Conservation (phyloP, 805 yeast species). For the Zygoascus biomembranicola region DNA sequence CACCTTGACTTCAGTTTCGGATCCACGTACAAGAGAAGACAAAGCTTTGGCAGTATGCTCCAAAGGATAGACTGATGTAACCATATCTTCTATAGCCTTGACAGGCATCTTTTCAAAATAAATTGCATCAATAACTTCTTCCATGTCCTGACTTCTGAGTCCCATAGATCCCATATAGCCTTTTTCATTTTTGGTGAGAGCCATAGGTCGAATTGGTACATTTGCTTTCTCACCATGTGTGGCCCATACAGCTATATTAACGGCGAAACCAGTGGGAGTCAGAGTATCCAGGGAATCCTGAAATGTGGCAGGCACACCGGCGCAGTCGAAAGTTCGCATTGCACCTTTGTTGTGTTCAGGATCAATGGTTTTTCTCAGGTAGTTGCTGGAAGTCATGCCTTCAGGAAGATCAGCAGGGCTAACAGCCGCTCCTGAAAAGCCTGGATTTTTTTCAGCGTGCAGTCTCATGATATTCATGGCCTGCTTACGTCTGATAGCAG, state of each 20-base stretch:
- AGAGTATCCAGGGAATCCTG: constrained; percentile 41
- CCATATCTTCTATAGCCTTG: constrained; percentile 38
- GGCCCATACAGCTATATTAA: constrained; percentile 44
- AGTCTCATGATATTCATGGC: constrained; percentile 20
- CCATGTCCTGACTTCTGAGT: constrained; percentile 48
- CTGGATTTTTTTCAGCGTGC: not conserved
- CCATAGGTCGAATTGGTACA: constrained; percentile 7
- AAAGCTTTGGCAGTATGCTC: constrained; percentile 48
- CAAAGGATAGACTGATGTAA: constrained; percentile 40
- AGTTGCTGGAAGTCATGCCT: not conserved
- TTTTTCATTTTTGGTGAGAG: constrained; percentile 6
- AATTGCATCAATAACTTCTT: constrained; percentile 46
- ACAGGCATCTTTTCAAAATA: constrained; percentile 38
- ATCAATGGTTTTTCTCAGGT: not conserved
- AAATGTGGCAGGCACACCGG: constrained; percentile 47
- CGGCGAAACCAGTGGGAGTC: constrained; percentile 44
- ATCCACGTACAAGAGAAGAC: constrained; percentile 41
- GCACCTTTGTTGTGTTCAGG: constrained; percentile 19
- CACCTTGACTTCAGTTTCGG: constrained; percentile 49
- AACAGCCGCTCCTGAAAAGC: constrained; percentile 1
- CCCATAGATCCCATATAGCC: constrained; percentile 40
- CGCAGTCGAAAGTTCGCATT: constrained; percentile 42
- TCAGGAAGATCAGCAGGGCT: not conserved
- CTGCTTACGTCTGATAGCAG: constrained; percentile 35
- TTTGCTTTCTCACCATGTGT: constrained; percentile 26